Evolutionary conservation across 139 green algal genomes (phyloP).

Genomic region (Chlamydomonas sp.): DNA sequence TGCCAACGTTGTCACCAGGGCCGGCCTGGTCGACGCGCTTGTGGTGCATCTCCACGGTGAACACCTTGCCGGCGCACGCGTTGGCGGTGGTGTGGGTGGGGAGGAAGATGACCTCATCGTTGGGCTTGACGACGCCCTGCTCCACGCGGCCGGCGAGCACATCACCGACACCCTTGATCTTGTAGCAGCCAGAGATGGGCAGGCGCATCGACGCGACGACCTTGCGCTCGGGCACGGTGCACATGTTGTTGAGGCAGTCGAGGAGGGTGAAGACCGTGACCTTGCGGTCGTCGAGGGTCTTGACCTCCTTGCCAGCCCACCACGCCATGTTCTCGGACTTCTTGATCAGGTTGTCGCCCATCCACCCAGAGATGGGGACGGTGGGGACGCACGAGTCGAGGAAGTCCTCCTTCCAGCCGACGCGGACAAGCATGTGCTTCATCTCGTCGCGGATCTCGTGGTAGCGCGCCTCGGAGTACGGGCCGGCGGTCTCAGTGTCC

Average conservation of each 20-base stretch:
- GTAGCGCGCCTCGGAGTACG: slow-evolving; percentile 92
- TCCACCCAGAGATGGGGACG: slow-evolving; percentile 97
- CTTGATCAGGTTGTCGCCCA: slow-evolving; percentile 98
- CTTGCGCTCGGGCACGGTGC: slow-evolving; percentile 75
- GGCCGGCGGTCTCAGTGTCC: slow-evolving; percentile 81
- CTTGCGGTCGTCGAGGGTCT: slow-evolving; percentile 39
- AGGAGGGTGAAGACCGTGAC: slow-evolving; percentile 63
- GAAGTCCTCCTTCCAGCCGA: slow-evolving; percentile 82
- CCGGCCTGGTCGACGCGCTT: slow-evolving; percentile 86
- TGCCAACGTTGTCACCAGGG: slow-evolving; percentile 98
- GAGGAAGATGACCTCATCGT: slow-evolving; percentile 83
- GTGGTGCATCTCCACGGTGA: slow-evolving; percentile 99
- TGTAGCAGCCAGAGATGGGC: slow-evolving; percentile 93
- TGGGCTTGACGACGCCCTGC: slow-evolving; percentile 91
- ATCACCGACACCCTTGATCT: slow-evolving; percentile 98
- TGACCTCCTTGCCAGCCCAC: slow-evolving; percentile 81
- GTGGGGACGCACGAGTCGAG: slow-evolving; percentile 82
- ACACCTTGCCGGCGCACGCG: slow-evolving; percentile 90
- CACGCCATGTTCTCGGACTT: slow-evolving; percentile 91
- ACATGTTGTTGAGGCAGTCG: slow-evolving; percentile 83
- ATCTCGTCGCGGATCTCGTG: slow-evolving; percentile 98
- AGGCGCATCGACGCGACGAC: slow-evolving; percentile 76
- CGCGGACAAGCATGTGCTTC: slow-evolving; percentile 72
- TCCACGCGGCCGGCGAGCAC: slow-evolving; percentile 96
- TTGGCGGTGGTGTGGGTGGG: slow-evolving; percentile 81